Evolutionary conservation across 2,329 filamentous ascomycete genomes (phyloP), one percentile per base, ranked within the genome.

Genomic region (Cytospora piceae): DNA sequence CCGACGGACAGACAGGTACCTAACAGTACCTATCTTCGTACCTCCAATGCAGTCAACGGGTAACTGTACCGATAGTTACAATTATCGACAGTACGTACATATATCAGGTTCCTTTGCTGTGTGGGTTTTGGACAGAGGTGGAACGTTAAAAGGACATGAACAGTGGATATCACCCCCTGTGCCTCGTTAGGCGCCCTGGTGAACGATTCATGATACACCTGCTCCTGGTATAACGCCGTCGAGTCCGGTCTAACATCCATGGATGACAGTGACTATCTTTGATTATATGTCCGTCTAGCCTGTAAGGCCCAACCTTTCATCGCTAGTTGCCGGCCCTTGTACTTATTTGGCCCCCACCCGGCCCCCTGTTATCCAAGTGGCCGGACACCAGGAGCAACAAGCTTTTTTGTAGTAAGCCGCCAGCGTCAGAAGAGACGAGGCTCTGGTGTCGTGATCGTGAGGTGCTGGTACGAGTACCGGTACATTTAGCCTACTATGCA

Each of bases 111-210:
- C 39, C 17, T 42, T n/a, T 17, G 27, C 39, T 42, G 15, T 20
- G 39, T 42, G 39, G 39, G 39, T 15, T 7, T 9, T 20, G 4
- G 34, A 34, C 32, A 12, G 15, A 39, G 37, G 37, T 39, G 37
- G 37, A 17, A 39, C 37, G 20, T 20, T 42, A 14, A 42, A 20
- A 7, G 20, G 42, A 46, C 42, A 37, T 37, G 39, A 4, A 17
- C 20, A 20, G 39, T 42, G 39, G 39, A n/a, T 42, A 4, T n/a
- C 12, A 39, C 39, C 11, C 22, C n/a, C 46, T 49, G 46, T 22
- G 46, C n/a, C n/a, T 49, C 46, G 46, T 49, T 49, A 49, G 46
- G 46, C 46, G n/a, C 46, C 46, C 22, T 12, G n/a, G 46, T 49
- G 46, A 49, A 22, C 46, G 46, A 24, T 49, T 49, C 46, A 24